Conservation (phyloP, 257 asterid genomes). For the Mitragyna speciosa region DNA sequence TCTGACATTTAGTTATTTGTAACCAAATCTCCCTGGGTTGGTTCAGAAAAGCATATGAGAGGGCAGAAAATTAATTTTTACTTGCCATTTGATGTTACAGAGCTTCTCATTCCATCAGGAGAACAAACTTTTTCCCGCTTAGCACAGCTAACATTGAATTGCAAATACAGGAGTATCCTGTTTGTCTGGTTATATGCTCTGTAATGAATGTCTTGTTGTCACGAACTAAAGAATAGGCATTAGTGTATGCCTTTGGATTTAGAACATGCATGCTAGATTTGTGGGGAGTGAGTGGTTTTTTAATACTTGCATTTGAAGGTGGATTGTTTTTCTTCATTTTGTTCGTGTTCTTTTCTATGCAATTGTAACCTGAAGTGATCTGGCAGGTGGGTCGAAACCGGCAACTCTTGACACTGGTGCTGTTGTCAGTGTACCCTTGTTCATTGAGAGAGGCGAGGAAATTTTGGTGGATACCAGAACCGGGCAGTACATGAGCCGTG, state of each 20-base stretch:
- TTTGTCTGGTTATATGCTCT: background rate
- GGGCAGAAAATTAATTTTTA: background rate
- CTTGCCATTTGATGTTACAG: background rate
- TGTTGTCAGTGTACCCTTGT: conserved; percentile 79
- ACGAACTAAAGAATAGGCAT: background rate
- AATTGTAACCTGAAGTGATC: conserved; percentile 11
- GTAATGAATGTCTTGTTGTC: background rate
- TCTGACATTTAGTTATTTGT: too few species aligned
- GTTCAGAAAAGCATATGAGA: too few species aligned
- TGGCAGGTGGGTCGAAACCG: conserved; percentile 91
- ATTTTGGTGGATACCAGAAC: conserved; percentile 83
- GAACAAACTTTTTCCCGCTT: background rate
- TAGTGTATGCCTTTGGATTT: background rate
- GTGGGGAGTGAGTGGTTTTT: background rate
- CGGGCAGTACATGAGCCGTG: conserved; percentile 97
- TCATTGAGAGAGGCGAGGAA: conserved; percentile 59
- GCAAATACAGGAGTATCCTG: background rate
- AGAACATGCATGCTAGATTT: background rate
- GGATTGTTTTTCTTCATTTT: background rate
- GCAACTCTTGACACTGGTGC: conserved; percentile 93
- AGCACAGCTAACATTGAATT: background rate
- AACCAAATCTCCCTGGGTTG: too few species aligned
- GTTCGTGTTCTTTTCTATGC: conserved; percentile 2
- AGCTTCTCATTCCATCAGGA: background rate
- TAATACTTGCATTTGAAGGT: background rate